Base-by-base conservation (phyloP, 805 yeast genomes). In the Pichia gijzeniarum region DNA sequence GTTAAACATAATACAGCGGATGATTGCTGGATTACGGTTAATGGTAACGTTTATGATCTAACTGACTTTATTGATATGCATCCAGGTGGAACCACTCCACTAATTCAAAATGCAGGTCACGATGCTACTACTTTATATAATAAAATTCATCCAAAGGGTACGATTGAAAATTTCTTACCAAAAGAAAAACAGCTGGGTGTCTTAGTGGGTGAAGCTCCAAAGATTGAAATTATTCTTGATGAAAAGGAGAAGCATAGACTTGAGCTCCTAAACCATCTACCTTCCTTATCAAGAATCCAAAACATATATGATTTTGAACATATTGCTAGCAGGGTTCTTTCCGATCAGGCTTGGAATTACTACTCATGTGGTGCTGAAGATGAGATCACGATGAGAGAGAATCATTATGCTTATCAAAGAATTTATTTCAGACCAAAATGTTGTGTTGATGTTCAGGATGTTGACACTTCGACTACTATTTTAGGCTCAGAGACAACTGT, bases 331-430 rank as follows among this genome's bases (percentile, higher is more conserved):
- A 76, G 80, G 49, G 82, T 86, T 30, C 70, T 91, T 72, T 74
- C 85, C 21, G 79, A 78, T 45, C 74, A 76, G 25, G 97, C 93
- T 0, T 85, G 96, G 93, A 91, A 91, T 17, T 91, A 91, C 64
- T 90, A 89, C 61, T 83, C 95, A 3, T 79, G 89, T 31, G 98
- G 91, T 12, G 76, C 95, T 18, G 96, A 90, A 63, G 97, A 90
- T 62, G 98, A 90, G 68, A 77, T 90, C 54, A 77, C 96, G 1
- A 60, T 85, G 56, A 76, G 98, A 55, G 96, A 90, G 59, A 90
- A 91, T 67, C 97, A 89, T 62, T 73, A 79, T 43, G 95, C 96
- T 2, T 90, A 77, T 67, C 95, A 86, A 59, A 71, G 95, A 30
- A 78, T 89, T 42, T 89, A 85, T 67, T 91, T 91, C 72, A 81